phyloP scores from a whole-genome alignment of 179 eudicot genomes.

The Beta macrorhiza region DNA sequence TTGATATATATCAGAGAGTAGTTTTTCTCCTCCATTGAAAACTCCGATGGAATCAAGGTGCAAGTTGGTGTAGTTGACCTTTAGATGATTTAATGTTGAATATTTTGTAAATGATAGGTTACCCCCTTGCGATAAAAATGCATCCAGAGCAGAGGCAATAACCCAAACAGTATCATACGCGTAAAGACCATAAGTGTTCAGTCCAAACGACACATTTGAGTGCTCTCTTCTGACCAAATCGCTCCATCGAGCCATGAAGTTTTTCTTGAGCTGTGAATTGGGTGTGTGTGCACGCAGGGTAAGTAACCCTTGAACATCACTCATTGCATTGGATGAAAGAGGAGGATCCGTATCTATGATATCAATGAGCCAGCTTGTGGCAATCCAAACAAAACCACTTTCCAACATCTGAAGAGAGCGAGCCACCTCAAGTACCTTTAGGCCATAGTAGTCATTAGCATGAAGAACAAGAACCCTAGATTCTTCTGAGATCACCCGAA shows the following conservation, averaged over 20 bases:
- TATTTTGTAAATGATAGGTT: conserved; percentile 55
- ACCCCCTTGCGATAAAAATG: conserved; percentile 61
- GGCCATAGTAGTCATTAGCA: conserved; percentile 45
- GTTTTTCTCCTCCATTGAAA: conserved; percentile 55
- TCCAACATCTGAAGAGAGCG: conserved; percentile 59
- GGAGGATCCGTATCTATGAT: conserved; percentile 55
- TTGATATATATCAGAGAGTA: conserved; percentile 44
- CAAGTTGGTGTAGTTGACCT: conserved; percentile 28
- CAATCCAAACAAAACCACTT: conserved; percentile 74
- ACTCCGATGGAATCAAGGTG: conserved; percentile 53
- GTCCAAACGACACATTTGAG: conserved; percentile 35
- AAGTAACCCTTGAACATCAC: conserved; percentile 55
- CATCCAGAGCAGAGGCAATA: conserved; percentile 61
- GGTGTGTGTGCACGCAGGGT: conserved; percentile 62
- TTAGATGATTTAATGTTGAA: conserved; percentile 27
- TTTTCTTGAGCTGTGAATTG: conserved; percentile 44
- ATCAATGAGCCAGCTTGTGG: conserved; percentile 74
- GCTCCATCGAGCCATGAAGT: conserved; percentile 58
- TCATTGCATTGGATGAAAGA: conserved; percentile 31
- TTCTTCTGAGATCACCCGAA: conserved; percentile 49
- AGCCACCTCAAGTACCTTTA: conserved; percentile 51
- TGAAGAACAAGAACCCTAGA: conserved; percentile 66
- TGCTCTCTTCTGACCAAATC: conserved; percentile 35
- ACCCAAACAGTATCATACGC: conserved; percentile 87
- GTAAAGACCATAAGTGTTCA: conserved; percentile 59